Percentiles rank a stretch among this genome's conserved stretches.
Conservation (phyloP, 139 green algal species). For the Chlorella sp. region DNA sequence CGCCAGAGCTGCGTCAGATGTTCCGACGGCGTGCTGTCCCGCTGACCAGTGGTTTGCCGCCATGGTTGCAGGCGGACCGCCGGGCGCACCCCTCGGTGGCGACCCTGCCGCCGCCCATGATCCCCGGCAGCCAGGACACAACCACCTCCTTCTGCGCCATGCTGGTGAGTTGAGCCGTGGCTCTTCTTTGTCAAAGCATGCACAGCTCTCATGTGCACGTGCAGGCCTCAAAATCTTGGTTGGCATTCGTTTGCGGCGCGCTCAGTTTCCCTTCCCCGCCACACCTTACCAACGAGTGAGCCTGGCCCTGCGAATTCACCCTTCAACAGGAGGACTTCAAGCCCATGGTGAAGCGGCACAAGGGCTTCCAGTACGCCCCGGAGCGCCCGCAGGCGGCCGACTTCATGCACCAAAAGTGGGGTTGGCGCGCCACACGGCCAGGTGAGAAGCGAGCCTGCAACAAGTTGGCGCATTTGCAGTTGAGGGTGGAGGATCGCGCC, state of each 20-base stretch:
- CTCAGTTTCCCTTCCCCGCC: too few species aligned
- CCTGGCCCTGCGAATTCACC: not conserved
- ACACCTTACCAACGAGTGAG: not conserved
- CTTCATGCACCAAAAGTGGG: constrained; percentile 30
- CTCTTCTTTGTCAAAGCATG: not conserved
- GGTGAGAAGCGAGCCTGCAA: not conserved
- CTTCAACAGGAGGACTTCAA: constrained; percentile 18
- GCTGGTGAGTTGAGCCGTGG: not conserved
- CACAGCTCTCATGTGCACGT: not conserved
- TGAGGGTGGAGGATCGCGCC: not conserved
- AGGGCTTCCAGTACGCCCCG: not conserved
- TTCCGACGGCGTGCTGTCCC: too few species aligned
- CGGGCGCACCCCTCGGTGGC: not conserved
- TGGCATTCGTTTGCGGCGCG: not conserved
- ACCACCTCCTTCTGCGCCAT: not conserved
- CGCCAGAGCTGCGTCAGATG: too few species aligned
- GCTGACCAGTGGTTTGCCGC: too few species aligned
- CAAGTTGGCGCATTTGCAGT: not conserved
- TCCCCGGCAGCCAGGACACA: constrained; percentile 3
- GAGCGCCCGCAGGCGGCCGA: constrained; percentile 2
- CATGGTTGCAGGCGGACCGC: not conserved
- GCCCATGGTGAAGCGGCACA: not conserved
- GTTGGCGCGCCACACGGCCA: not conserved
- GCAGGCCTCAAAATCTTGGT: not conserved
- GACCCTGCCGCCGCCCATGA: constrained; percentile 20